These are phyloP conservation scores for Pichia sp. DNA, from an alignment of 1,139 yeast species.

Conservation along the genomic window DNA sequence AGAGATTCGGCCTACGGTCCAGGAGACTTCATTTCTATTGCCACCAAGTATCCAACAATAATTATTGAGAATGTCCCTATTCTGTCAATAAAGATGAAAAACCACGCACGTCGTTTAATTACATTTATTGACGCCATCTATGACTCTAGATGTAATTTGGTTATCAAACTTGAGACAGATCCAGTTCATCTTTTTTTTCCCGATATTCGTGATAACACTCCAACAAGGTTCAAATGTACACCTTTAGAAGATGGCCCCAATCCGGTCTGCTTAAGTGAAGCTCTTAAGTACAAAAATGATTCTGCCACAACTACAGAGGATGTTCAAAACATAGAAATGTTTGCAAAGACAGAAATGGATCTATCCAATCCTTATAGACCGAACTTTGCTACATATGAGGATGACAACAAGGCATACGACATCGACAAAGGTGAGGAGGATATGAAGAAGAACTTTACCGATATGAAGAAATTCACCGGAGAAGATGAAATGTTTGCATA, in stretches of 20 bases:
- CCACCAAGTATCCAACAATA: constrained; percentile 54
- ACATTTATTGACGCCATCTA: constrained; percentile 64
- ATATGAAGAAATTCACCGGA: constrained; percentile 61
- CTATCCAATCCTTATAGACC: constrained; percentile 65
- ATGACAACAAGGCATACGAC: constrained; percentile 27
- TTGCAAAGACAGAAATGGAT: constrained; percentile 58
- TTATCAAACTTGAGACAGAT: constrained; percentile 45
- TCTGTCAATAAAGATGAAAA: constrained; percentile 53
- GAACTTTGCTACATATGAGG: constrained; percentile 59
- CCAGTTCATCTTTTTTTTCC: constrained; percentile 60
- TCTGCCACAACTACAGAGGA: constrained; percentile 7
- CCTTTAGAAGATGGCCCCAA: constrained; percentile 21
- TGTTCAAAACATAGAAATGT: constrained; percentile 62
- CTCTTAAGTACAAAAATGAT: neutral
- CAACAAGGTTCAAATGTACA: constrained; percentile 19
- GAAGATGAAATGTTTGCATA: constrained; percentile 77
- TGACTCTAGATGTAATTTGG: constrained; percentile 60
- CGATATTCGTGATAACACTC: constrained; percentile 25
- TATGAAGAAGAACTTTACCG: constrained; percentile 38
- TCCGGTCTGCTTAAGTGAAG: constrained; percentile 12
- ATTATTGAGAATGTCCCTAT: constrained; percentile 61
- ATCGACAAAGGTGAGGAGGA: constrained; percentile 17
- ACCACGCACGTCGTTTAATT: constrained; percentile 65
- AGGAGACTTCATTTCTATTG: constrained; percentile 65
- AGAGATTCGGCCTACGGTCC: constrained; percentile 51